phyloP scores from a whole-genome alignment of 1,284 basidiomycete species.

The Ustilago cynodontis region DNA sequence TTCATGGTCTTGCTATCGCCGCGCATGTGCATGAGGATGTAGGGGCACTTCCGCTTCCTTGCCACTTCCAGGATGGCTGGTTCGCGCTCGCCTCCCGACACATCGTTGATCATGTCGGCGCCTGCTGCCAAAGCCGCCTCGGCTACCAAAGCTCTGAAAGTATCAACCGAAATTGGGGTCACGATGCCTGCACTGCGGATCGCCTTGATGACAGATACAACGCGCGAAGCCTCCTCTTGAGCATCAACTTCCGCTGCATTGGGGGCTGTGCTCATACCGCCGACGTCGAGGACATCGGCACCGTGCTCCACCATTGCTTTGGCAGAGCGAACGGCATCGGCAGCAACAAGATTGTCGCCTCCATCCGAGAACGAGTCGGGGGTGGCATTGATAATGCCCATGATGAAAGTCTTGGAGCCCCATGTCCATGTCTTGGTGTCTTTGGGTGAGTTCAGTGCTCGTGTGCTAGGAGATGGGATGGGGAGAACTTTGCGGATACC shows the following conservation, averaged over 20 bases:
- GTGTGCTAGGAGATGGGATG: constrained; percentile 32
- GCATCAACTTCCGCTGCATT: constrained; percentile 53
- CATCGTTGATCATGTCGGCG: constrained; percentile 94
- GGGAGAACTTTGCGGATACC: constrained; percentile 57
- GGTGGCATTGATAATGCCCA: constrained; percentile 94
- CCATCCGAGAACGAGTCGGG: constrained; percentile 99
- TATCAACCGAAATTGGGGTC: constrained; percentile 86
- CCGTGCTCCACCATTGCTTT: constrained; percentile 56
- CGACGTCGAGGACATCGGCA: constrained; percentile 88
- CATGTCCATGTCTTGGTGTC: constrained; percentile 57
- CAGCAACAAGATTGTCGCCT: constrained; percentile 73
- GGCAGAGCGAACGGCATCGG: constrained; percentile 56
- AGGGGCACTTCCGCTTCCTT: constrained; percentile 72
- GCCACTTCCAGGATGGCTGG: constrained; percentile 78
- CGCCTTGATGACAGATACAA: constrained; percentile 76
- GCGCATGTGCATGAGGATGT: constrained; percentile 94
- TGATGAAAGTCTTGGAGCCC: constrained; percentile 77
- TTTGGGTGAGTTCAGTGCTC: not conserved
- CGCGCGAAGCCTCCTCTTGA: constrained; percentile 77
- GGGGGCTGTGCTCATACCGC: constrained; percentile 81
- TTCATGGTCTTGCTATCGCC: constrained; percentile 77
- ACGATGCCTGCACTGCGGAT: constrained; percentile 65
- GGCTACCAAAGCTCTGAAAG: constrained; percentile 88
- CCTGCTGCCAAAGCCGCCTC: constrained; percentile 82
- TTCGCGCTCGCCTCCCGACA: constrained; percentile 78